A percentile compares a stretch with the other conserved stretches of the same genome.
phyloP scores from a whole-genome alignment of 768 basidiomycete genomes.

The Russula emetica region DNA sequence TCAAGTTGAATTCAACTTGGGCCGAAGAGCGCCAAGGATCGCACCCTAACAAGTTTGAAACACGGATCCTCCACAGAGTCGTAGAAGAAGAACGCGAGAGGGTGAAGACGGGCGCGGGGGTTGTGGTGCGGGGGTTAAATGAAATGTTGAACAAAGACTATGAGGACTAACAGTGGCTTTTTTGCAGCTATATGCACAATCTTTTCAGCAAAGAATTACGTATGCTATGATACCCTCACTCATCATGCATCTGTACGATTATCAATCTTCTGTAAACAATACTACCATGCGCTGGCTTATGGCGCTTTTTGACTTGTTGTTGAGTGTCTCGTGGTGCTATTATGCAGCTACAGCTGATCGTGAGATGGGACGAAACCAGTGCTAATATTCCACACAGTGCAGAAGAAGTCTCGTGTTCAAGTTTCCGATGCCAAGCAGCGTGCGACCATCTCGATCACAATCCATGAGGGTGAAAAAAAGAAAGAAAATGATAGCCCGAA shows the following conservation, averaged over 20 bases:
- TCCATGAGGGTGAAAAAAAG: too few relatives aligned
- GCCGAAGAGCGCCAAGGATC: too few relatives aligned
- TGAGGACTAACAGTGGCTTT: conserved; percentile 15
- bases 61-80: conserved; percentile 61
- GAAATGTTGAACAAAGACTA: conserved; percentile 53
- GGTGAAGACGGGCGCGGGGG: conserved; percentile 69
- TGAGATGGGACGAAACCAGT: too few relatives aligned
- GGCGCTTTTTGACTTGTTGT: background rate
- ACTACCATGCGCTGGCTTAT: conserved; percentile 17
- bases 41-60: conserved; percentile 61
- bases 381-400: too few relatives aligned
- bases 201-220: conserved; percentile 20
- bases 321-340: too few relatives aligned
- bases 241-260: conserved; percentile 30
- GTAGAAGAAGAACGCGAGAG: conserved; percentile 56
- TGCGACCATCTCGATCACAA: too few relatives aligned
- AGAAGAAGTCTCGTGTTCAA: too few relatives aligned
- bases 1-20: too few relatives aligned
- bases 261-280: conserved; percentile 25
- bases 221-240: conserved; percentile 29
- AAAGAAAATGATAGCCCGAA: background rate
- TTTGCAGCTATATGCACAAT: conserved; percentile 21
- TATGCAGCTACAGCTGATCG: too few relatives aligned
- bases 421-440: too few relatives aligned
- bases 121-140: conserved; percentile 66